Base-by-base conservation (phyloP, 176 grass and related monocot genomes). In the Puya raimondii region DNA sequence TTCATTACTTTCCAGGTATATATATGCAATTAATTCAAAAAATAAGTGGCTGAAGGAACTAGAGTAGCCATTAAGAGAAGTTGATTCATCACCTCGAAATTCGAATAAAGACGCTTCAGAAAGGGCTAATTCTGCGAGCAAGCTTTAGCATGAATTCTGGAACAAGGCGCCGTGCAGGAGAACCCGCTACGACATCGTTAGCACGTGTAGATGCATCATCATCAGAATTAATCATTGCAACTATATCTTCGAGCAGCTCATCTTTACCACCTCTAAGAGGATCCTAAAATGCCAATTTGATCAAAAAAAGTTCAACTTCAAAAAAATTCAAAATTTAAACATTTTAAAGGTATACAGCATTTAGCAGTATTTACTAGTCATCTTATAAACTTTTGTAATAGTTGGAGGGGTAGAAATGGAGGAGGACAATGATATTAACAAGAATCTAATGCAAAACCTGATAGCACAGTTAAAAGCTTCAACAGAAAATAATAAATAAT, bases 191-290 rank as follows among this genome's bases (percentile, higher is more conserved):
- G 58, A 82, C 70, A 67, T 80, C 48, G 48, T 77, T n/a, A 9
- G 52, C 53, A 57, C 23, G 51, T 68, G 20, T 47, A 65, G 48
- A 67, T 71, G 53, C 64, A 78, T 87, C 64, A 78, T 85, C 68
- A 23, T 79, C 81, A 69, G 69, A 76, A 33, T 85, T 64, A 64
- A 97, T 87, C 29, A 72, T 66, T 51, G 64, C 16, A 51, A 89
- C 65, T 66, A 97, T 89, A 70, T 84, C 78, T 73, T 97, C 86
- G 7, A 97, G 84, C 79, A 92, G 79, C 71, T 89, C 83, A 79
- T 97, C 89, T 51, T 50, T 85, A 64, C 93, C 93, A 13, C 93
- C 93, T 73, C 86, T 88, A 78, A 97, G 79, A 85, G 93, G 93
- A 92, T 97, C 89, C 93, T 96, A 73, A 49, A 53, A 65, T 12